Evolutionary conservation across 495 filamentous ascomycete genomes (phyloP).

Genomic region (Cercophora sp.): DNA sequence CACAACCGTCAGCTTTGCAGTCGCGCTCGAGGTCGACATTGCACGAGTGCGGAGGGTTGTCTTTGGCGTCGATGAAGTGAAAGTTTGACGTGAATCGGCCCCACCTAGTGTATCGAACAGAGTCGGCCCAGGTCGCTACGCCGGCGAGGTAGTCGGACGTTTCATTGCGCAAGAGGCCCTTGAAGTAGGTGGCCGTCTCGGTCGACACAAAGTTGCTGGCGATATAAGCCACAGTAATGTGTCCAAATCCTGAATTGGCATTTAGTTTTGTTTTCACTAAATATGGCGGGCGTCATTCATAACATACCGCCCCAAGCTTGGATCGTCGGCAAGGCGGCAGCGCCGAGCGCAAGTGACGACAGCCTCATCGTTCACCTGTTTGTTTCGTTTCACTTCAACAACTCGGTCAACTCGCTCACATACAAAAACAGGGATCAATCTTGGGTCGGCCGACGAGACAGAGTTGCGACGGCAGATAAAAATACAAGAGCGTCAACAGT

Average conservation of each 20-base stretch:
- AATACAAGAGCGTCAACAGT: constrained; percentile 1
- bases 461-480: neutral
- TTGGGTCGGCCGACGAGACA: too few species aligned
- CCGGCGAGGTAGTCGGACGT: constrained; percentile 53
- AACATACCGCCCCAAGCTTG: constrained; percentile 31
- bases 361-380: constrained; percentile 21
- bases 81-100: constrained; percentile 54
- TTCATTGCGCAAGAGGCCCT: constrained; percentile 40
- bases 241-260: constrained; percentile 50
- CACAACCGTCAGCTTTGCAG: constrained; percentile 58
- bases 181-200: constrained; percentile 38
- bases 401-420: too few species aligned
- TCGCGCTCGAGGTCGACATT: constrained; percentile 58
- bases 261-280: neutral
- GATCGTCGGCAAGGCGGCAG: constrained; percentile 15
- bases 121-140: constrained; percentile 63
- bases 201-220: constrained; percentile 42
- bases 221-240: constrained; percentile 57
- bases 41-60: constrained; percentile 57
- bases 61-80: constrained; percentile 71
- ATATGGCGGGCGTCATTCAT: neutral
- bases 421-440: neutral
- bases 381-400: neutral
- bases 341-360: constrained; percentile 18
- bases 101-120: constrained; percentile 54